Evolutionary conservation across 768 basidiomycete species (phyloP).

Genomic region (Omphalotus guepiniiformis): DNA sequence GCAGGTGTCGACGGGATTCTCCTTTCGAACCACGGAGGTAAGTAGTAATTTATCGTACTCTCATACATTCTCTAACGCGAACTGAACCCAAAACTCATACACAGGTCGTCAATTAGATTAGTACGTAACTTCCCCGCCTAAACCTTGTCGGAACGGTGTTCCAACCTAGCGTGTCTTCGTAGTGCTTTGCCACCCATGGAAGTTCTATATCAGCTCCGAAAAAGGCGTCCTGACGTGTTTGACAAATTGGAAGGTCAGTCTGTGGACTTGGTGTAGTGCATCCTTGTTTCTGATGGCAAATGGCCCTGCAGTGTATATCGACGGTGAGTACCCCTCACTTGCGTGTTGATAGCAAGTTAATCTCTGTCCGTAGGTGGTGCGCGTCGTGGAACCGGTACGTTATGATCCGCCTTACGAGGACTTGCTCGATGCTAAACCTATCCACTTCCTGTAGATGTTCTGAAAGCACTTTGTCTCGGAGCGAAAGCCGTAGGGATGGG

Average conservation of each 20-base stretch:
- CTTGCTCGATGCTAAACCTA: neutral
- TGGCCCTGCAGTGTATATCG: constrained; percentile 67
- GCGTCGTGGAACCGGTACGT: constrained; percentile 71
- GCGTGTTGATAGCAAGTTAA: too few species aligned
- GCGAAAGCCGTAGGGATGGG: constrained; percentile 86
- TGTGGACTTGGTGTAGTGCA: too few species aligned
- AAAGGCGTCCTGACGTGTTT: constrained; percentile 72
- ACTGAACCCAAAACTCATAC: neutral
- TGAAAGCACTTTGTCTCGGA: constrained; percentile 89
- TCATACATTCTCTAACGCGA: constrained; percentile 4
- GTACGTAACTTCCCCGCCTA: constrained; percentile 27
- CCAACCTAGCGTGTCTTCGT: constrained; percentile 16
- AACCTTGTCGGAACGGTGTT: neutral
- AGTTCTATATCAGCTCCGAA: constrained; percentile 68
- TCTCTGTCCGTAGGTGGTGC: constrained; percentile 42
- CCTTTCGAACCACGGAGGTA: constrained; percentile 89
- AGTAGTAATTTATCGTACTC: constrained; percentile 14
- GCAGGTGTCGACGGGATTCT: constrained; percentile 86
- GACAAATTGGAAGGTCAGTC: constrained; percentile 58
- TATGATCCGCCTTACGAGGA: neutral
- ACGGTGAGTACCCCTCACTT: constrained; percentile 53
- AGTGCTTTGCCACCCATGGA: constrained; percentile 78
- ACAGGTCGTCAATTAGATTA: constrained; percentile 78
- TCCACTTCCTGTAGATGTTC: constrained; percentile 50
- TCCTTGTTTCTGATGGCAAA: constrained; percentile 8